Percentiles rank a stretch among this genome's conserved stretches.
phyloP scores from a whole-genome alignment of 2,329 filamentous ascomycete genomes.

The Ciborinia camelliae region DNA sequence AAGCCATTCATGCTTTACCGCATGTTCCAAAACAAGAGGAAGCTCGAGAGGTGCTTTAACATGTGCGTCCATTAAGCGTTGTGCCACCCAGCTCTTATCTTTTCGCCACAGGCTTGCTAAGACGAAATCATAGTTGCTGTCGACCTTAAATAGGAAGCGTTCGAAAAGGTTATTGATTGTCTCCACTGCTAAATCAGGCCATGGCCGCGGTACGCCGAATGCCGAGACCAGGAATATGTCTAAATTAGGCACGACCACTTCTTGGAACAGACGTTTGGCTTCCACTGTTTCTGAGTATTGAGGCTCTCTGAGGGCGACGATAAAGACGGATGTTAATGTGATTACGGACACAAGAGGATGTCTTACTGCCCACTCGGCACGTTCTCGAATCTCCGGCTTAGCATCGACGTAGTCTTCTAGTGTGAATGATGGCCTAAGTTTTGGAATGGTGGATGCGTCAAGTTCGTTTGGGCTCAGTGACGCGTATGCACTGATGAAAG shows the following conservation, averaged over 20 bases:
- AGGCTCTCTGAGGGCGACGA: conserved; percentile 59
- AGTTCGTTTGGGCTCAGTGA: conserved; percentile 71
- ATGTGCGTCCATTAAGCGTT: conserved; percentile 74
- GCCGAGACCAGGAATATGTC: conserved; percentile 77
- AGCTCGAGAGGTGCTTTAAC: conserved; percentile 66
- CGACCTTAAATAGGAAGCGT: conserved; percentile 75
- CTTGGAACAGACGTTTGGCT: conserved; percentile 62
- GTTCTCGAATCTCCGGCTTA: conserved; percentile 55
- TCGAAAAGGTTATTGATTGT: conserved; percentile 76
- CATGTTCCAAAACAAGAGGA: conserved; percentile 72
- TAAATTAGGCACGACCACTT: conserved; percentile 68
- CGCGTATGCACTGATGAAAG: conserved; percentile 87
- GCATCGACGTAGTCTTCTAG: conserved; percentile 59
- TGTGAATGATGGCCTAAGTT: conserved; percentile 74
- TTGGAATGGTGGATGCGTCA: conserved; percentile 80
- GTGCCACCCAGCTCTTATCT: conserved; percentile 81
- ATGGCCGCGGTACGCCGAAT: conserved; percentile 73
- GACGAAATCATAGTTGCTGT: conserved; percentile 79
- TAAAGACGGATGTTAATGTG: conserved; percentile 69
- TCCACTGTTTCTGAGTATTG: conserved; percentile 60
- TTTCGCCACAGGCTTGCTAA: conserved; percentile 89
- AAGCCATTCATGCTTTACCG: conserved; percentile 77
- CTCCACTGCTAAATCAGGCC: conserved; percentile 70
- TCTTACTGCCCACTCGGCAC: conserved; percentile 66
- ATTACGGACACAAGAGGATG: conserved; percentile 87